A percentile compares a stretch with the other conserved stretches of the same genome.
These are phyloP conservation scores for Rosa chinensis DNA, from an alignment of 306 rosid species.

Conservation along the genomic window DNA sequence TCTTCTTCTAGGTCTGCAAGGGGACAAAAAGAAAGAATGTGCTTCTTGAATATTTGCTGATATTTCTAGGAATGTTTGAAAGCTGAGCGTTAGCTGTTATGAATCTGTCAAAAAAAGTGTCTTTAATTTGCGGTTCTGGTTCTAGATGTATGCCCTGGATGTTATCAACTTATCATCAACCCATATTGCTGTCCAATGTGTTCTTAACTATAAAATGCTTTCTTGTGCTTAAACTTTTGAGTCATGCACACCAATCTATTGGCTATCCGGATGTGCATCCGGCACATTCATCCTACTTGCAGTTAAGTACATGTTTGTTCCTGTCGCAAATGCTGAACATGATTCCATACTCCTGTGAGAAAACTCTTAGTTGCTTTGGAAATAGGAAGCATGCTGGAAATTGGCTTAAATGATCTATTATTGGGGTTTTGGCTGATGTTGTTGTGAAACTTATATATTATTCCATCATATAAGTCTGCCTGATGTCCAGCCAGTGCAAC, in stretches of 20 bases:
- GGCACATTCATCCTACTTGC: not conserved
- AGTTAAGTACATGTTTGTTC: not conserved
- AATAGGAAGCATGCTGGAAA: not conserved
- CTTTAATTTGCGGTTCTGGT: not conserved
- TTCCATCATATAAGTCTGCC: not conserved
- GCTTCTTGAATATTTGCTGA: conserved; percentile 10
- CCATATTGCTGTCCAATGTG: not conserved
- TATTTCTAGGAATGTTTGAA: conserved; percentile 9
- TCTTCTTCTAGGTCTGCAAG: not conserved
- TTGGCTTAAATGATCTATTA: not conserved
- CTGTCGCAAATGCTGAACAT: not conserved
- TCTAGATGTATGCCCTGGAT: not conserved
- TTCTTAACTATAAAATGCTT: not conserved
- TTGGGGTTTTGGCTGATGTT: not conserved
- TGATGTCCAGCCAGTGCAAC: too few species aligned
- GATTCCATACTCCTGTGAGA: not conserved
- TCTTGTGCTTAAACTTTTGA: not conserved
- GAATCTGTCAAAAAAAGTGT: not conserved
- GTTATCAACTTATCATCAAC: not conserved
- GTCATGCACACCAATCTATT: not conserved
- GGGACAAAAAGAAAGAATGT: not conserved
- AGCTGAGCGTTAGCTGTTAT: conserved; percentile 3
- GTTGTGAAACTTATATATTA: not conserved
- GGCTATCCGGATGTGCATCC: not conserved
- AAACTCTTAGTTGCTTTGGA: not conserved